phyloP scores from a whole-genome alignment of 495 filamentous ascomycete genomes.

The Penicillium diatomitis region DNA sequence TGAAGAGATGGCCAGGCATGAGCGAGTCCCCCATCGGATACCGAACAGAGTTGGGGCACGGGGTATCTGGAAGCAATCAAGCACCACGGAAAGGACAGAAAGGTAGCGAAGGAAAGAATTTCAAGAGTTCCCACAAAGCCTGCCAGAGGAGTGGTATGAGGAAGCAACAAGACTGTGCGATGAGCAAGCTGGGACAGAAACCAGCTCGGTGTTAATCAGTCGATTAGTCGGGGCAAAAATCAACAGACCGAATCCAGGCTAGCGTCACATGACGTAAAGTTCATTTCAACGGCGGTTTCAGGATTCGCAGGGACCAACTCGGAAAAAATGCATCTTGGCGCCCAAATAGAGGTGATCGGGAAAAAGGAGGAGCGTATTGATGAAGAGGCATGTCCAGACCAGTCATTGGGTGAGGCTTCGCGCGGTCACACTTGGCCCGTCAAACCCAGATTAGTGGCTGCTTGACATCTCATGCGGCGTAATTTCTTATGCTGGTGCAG shows the following conservation, averaged over 20 bases:
- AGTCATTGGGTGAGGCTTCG: too few species aligned
- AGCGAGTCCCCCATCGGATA: slow-evolving; percentile 3
- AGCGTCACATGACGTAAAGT: slow-evolving; percentile 22
- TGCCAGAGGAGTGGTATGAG: slow-evolving; percentile 19
- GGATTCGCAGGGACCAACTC: slow-evolving; percentile 1
- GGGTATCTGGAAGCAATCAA: not conserved
- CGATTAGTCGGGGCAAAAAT: slow-evolving; percentile 18
- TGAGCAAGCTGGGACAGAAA: slow-evolving; percentile 10
- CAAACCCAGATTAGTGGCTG: too few species aligned
- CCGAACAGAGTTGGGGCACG: slow-evolving; percentile 1
- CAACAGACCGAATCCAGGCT: slow-evolving; percentile 18
- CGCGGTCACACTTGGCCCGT: too few species aligned
- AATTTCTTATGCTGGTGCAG: too few species aligned
- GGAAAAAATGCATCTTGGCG: not conserved
- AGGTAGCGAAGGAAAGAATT: slow-evolving; percentile 3
- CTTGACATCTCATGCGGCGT: too few species aligned
- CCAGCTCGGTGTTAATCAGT: too few species aligned
- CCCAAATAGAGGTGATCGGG: too few species aligned
- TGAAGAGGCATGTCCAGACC: too few species aligned
- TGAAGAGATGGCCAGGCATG: slow-evolving; percentile 1
- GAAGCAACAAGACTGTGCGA: slow-evolving; percentile 1
- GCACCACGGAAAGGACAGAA: slow-evolving; percentile 5
- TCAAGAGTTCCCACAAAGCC: slow-evolving; percentile 9
- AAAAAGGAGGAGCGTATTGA: too few species aligned
- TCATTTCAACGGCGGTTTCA: slow-evolving; percentile 9